Percentiles rank a stretch among this genome's conserved stretches.
These are phyloP conservation scores for Eucalyptus erythrocorys DNA, from an alignment of 345 rosid species.

Conservation along the genomic window DNA sequence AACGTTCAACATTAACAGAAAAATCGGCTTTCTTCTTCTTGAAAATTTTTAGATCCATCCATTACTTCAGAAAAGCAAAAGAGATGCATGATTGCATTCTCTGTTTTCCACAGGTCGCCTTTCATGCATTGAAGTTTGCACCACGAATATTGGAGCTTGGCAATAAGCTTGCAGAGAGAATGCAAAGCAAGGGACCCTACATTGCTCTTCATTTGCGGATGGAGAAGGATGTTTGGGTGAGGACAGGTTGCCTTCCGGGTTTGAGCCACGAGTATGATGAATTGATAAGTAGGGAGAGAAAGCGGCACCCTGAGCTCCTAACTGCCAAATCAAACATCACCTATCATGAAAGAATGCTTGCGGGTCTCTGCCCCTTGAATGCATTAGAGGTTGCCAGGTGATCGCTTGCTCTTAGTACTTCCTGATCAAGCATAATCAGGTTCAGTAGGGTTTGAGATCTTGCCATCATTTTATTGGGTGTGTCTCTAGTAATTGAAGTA, in stretches of 20 bases:
- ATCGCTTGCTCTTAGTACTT: background rate
- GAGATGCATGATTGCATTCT: background rate
- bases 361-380: constrained; percentile 90
- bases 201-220: constrained; percentile 86
- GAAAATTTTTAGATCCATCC: background rate
- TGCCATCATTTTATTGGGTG: background rate
- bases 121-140: constrained; percentile 53
- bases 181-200: constrained; percentile 84
- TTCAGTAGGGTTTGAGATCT: background rate
- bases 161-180: constrained; percentile 70
- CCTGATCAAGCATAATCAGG: background rate
- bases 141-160: constrained; percentile 60
- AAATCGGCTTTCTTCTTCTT: background rate
- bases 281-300: constrained; percentile 53
- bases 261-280: constrained; percentile 63
- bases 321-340: constrained; percentile 83
- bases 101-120: background rate
- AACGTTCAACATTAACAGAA: background rate
- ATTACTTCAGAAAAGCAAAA: background rate
- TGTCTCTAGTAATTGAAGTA: no score
- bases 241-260: constrained; percentile 95
- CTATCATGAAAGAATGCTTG: constrained; percentile 55
- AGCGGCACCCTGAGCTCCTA: constrained; percentile 75
- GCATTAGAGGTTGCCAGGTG: constrained; percentile 83
- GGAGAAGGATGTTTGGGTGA: constrained; percentile 98